Percentiles rank a stretch among this genome's conserved stretches.
Conservation (phyloP, 1,139 yeast genomes). For the Yamadazyma atlantica region DNA sequence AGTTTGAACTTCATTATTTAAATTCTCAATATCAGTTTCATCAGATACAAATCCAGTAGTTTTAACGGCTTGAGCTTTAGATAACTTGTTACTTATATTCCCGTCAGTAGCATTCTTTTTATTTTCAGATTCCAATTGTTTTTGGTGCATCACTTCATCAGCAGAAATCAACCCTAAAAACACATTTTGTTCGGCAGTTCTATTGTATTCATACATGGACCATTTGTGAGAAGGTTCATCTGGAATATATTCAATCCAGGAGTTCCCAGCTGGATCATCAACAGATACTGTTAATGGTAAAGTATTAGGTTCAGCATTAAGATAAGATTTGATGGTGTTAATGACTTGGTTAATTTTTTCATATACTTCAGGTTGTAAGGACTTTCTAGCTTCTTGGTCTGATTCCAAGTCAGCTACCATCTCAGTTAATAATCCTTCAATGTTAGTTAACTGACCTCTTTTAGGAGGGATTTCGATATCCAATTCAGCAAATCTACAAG, state of each 20-base stretch:
- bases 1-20: conserved; percentile 86
- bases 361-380: conserved; percentile 69
- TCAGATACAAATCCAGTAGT: conserved; percentile 62
- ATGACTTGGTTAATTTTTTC: conserved; percentile 74
- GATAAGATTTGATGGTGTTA: conserved; percentile 52
- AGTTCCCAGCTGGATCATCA: conserved; percentile 97
- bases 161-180: conserved; percentile 82
- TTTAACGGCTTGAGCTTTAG: conserved; percentile 24
- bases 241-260: conserved; percentile 91
- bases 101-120: conserved; percentile 38
- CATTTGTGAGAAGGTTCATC: conserved; percentile 90
- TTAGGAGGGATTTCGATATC: conserved; percentile 96
- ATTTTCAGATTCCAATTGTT: conserved; percentile 36
- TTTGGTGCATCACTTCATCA: conserved; percentile 66
- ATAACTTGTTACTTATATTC: conserved; percentile 28
- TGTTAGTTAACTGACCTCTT: conserved; percentile 87
- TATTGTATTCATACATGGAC: conserved; percentile 78
- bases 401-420: conserved; percentile 78
- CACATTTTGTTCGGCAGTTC: conserved; percentile 89
- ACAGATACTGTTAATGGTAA: conserved; percentile 78
- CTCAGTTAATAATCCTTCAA: conserved; percentile 84
- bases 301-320: conserved; percentile 63
- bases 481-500: conserved; percentile 78
- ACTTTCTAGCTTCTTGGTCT: conserved; percentile 80
- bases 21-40: conserved; percentile 79